Base-by-base conservation (phyloP, 2,329 filamentous ascomycete species). In the Periconia digitata region DNA sequence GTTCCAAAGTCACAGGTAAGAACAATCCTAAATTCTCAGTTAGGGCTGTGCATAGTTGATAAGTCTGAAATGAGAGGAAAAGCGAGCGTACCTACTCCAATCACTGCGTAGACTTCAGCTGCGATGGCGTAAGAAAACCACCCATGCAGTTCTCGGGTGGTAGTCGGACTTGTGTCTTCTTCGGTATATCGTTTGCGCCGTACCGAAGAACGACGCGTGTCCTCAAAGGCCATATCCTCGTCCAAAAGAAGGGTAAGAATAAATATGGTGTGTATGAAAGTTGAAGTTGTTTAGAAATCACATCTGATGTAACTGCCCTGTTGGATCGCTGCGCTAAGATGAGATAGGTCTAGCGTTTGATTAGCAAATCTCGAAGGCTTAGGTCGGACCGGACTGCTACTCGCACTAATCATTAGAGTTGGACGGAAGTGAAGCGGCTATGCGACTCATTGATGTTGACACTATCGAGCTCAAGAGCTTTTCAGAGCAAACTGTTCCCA, bases 61-160 rank as follows among this genome's bases (percentile, higher is more conserved):
- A 15, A 32, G 27, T 5, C n/a, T 32, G 20, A 21, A 32, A 15
- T 12, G 18, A 24, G 23, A 22, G 12, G 15, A n/a, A 42, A 20
- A 37, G 39, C 8, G 32, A 22, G 21, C 85, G 68, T 71, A 89
- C 91, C 84, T 70, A 87, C 83, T 39, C 83, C 92, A 69, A 92
- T 96, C 46, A 96, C 89, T 20, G 92, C 89, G 71, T 95, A 97
- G 23, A 94, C 91, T 73, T 96, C 91, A 7, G 91, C 89, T 12
- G 91, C 91, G 75, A 94, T 92, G 24, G 86, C 86, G 76, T 95
- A 95, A 63, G 86, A 86, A 71, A 95, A 95, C 90, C 91, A 96
- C 51, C 90, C 91, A 39, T 83, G 78, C 54, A 95, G 79, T 78
- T 96, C 91, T 69, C 86, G 90, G 53, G 72, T 73, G 63, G 87